These are phyloP conservation scores for Stephanodiscus triporus DNA, from an alignment of 108 stramenopile genomes.

Conservation along the genomic window DNA sequence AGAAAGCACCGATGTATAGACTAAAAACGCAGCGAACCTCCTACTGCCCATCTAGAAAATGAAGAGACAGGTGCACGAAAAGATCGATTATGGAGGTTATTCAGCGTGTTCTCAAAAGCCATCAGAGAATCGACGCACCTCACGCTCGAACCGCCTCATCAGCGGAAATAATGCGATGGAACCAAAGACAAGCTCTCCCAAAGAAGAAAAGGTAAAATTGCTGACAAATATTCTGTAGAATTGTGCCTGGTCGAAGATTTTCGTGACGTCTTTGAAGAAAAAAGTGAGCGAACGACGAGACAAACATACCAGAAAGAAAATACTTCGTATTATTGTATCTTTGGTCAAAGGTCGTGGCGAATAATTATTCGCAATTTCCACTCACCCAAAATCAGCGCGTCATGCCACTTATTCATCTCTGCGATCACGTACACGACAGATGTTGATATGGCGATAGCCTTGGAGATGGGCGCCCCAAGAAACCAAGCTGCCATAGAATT, in stretches of 20 bases:
- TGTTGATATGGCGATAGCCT: constrained; percentile 49
- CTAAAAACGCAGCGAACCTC: constrained; percentile 55
- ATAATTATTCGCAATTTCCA: not conserved
- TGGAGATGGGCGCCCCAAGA: constrained; percentile 68
- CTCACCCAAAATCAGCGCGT: constrained; percentile 49
- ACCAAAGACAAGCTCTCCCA: constrained; percentile 68
- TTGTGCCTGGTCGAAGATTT: constrained; percentile 48
- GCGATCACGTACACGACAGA: constrained; percentile 45
- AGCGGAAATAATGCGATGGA: constrained; percentile 50
- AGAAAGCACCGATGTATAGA: constrained; percentile 33
- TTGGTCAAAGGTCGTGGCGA: not conserved
- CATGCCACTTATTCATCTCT: constrained; percentile 43
- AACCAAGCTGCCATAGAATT: constrained; percentile 53
- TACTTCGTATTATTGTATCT: not conserved
- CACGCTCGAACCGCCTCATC: constrained; percentile 70
- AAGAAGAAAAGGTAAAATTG: constrained; percentile 56
- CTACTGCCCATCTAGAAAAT: constrained; percentile 53
- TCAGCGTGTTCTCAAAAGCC: not conserved
- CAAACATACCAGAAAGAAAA: not conserved
- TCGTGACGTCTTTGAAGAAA: constrained; percentile 24
- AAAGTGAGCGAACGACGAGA: not conserved
- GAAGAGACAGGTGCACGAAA: not conserved
- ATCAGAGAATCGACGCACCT: constrained; percentile 30
- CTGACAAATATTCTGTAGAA: constrained; percentile 51
- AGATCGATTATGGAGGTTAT: not conserved